phyloP scores from a whole-genome alignment of 805 yeast species.

The Suhomyces vadensis region DNA sequence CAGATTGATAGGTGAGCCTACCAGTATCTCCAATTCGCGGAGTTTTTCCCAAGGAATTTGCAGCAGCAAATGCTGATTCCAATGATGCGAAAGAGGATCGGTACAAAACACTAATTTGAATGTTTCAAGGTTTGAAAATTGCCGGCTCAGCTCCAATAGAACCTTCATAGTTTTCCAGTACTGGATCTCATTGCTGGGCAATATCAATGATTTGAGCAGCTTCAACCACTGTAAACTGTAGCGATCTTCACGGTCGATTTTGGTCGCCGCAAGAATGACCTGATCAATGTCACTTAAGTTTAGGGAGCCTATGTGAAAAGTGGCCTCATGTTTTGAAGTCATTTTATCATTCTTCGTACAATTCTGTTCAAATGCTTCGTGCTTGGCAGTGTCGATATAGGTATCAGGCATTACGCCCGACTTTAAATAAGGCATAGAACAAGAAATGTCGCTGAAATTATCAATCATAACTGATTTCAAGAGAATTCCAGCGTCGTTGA shows the following conservation, averaged over 20 bases:
- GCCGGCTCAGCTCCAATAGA: neutral
- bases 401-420: too few relatives aligned
- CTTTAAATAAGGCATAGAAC: too few relatives aligned
- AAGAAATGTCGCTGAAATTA: neutral
- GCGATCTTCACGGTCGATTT: neutral
- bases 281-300: neutral
- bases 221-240: neutral
- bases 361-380: too few relatives aligned
- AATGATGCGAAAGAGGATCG: conserved; percentile 6
- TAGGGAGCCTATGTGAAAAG: too few relatives aligned
- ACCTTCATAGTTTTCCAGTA: conserved; percentile 20
- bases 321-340: too few relatives aligned
- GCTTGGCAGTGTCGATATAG: too few relatives aligned
- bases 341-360: too few relatives aligned
- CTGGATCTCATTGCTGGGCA: conserved; percentile 13
- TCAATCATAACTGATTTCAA: conserved; percentile 24
- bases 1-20: conserved; percentile 41
- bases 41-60: conserved; percentile 22
- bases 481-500: conserved; percentile 2
- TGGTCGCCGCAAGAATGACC: neutral
- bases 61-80: conserved; percentile 14
- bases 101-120: conserved; percentile 28
- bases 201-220: conserved; percentile 16
- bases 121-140: conserved; percentile 16
- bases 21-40: conserved; percentile 47